phyloP scores from a whole-genome alignment of 148 eudicot genomes.

The Gaultheria prostrata region DNA sequence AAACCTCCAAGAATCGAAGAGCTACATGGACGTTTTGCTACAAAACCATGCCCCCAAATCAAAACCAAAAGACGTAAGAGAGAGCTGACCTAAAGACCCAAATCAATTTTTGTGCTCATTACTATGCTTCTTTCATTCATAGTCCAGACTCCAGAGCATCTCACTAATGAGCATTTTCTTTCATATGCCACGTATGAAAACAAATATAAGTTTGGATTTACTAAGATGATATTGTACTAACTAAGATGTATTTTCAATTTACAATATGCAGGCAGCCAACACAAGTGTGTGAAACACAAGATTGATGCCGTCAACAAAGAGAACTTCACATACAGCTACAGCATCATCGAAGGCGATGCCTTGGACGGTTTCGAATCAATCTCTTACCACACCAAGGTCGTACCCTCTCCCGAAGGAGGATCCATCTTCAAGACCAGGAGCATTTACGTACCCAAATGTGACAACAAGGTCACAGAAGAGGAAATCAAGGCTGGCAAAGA shows the following conservation, averaged over 20 bases:
- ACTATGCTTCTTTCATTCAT: too few relatives aligned
- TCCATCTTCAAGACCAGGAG: not conserved
- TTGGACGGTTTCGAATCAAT: not conserved
- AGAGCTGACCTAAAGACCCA: too few relatives aligned
- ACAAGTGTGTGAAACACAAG: slow-evolving; percentile 1
- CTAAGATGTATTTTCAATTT: not conserved
- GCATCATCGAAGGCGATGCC: not conserved
- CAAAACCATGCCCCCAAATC: too few relatives aligned
- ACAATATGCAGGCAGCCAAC: not conserved
- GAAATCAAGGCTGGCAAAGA: slow-evolving; percentile 2
- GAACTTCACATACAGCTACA: not conserved
- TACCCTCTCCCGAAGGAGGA: not conserved
- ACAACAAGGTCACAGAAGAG: not conserved
- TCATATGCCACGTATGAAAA: not conserved
- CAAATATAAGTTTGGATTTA: not conserved
- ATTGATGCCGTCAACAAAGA: not conserved
- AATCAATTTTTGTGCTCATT: too few relatives aligned
- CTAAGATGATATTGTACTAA: not conserved
- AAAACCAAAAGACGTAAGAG: too few relatives aligned
- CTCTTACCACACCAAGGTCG: not conserved
- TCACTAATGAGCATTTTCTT: too few relatives aligned
- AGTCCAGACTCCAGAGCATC: too few relatives aligned
- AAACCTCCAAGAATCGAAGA: too few relatives aligned
- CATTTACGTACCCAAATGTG: not conserved
- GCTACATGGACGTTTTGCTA: too few relatives aligned